Base-by-base conservation (phyloP, 148 eudicot genomes). In the Rhododendron henanense region DNA sequence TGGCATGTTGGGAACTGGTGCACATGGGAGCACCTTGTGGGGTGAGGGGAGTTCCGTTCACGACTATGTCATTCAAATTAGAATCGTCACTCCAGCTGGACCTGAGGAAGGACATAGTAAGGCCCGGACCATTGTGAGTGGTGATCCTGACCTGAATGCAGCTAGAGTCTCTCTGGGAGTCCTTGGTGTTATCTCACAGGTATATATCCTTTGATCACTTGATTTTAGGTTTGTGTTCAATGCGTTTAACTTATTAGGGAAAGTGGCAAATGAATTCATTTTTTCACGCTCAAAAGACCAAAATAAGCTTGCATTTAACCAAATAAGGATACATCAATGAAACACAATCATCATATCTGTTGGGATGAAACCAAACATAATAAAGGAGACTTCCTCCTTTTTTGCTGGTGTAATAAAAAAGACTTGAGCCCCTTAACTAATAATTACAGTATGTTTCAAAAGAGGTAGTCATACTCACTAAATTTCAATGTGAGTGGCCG, bases 111-210 rank as follows among this genome's bases (percentile, higher is more conserved):
- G 92, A 37, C 93, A 87, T 69, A 92, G 86, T 6, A 90, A 55
- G 90, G 90, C 91, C 18, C 84, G 90, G n/a, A 88, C 86, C 0
- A 80, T 92, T 5, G 73, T 51, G 55, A 82, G 84, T 16, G 83
- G 81, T 39, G 85, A 92, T 50, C 84, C 81, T 5, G 93, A 93
- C 67, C 84, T 95, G 57, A 87, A 95, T 85, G 96, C 98, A 1
- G 95, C 90, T 74, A 89, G 78, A 78, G 98, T 95, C 55, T 95
- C 98, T 6, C 93, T 95, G 25, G 98, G 98, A 44, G 96, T 95
- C 16, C 98, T 95, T 85, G 98, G 98, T 19, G 96, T 95, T n/a
- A 91, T 95, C 86, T 92, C 95, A 28, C 93, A 94, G 94, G 98
- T 95, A 88, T 15, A 1, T 3, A 2, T 33, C 50, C 4, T 59